Evolutionary conservation across 2,329 filamentous ascomycete species (phyloP).

Genomic region (Cladophialophora carrionii): DNA sequence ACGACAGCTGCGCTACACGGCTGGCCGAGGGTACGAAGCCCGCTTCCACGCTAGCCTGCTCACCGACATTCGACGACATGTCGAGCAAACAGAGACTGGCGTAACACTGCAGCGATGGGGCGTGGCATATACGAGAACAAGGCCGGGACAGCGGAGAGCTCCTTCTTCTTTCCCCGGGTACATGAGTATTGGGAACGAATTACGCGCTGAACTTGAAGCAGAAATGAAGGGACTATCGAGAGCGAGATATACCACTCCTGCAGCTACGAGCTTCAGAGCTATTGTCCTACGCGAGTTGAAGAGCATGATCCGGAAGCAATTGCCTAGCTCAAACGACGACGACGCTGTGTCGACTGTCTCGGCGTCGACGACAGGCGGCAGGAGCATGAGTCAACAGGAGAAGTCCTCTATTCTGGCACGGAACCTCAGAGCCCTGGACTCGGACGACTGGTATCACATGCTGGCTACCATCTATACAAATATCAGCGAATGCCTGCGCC

Average conservation of each 20-base stretch:
- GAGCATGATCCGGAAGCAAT: conserved; percentile 76
- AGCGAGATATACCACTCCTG: conserved; percentile 76
- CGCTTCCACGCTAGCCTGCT: conserved; percentile 79
- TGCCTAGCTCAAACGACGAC: conserved; percentile 92
- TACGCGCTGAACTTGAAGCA: conserved; percentile 71
- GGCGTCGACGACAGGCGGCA: conserved; percentile 73
- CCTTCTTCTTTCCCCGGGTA: conserved; percentile 77
- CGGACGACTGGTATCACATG: conserved; percentile 81
- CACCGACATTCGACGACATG: conserved; percentile 77
- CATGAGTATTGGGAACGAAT: conserved; percentile 68
- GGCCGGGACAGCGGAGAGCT: conserved; percentile 68
- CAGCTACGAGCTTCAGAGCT: conserved; percentile 82
- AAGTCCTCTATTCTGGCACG: conserved; percentile 86
- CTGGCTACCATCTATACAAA: conserved; percentile 81
- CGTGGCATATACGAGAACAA: conserved; percentile 70
- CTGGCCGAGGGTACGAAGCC: conserved; percentile 83
- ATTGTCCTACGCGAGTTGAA: conserved; percentile 84
- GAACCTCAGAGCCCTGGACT: conserved; percentile 81
- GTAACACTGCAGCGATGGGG: conserved; percentile 86
- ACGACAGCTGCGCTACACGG: conserved; percentile 72
- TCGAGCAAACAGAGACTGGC: conserved; percentile 69
- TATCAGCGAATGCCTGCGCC: conserved; percentile 81
- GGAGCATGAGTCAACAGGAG: conserved; percentile 75
- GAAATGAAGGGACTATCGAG: conserved; percentile 79
- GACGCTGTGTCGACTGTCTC: conserved; percentile 90